These are phyloP conservation scores for Heterobasidion annosum DNA, from an alignment of 1,284 basidiomycete species.

Conservation along the genomic window DNA sequence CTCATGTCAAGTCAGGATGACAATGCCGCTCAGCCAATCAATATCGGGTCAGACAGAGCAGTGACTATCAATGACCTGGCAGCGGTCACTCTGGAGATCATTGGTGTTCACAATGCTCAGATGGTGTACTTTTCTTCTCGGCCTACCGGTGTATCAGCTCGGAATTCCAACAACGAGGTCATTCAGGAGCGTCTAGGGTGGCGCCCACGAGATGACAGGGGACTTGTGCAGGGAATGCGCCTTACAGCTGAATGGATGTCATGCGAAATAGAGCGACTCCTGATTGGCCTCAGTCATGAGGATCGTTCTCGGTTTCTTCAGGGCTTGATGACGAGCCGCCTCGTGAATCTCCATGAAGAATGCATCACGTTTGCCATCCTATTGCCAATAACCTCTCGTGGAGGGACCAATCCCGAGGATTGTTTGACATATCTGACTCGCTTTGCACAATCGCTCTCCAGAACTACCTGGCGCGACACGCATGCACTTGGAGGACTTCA, in stretches of 20 bases:
- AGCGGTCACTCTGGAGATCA: constrained; percentile 25
- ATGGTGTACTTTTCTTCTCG: constrained; percentile 22
- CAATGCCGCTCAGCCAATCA: constrained; percentile 26
- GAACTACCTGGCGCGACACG: constrained; percentile 39
- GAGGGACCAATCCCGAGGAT: constrained; percentile 19
- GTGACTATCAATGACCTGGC: constrained; percentile 37
- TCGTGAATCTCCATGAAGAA: constrained; percentile 28
- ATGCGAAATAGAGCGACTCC: constrained; percentile 21
- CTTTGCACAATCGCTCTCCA: constrained; percentile 34
- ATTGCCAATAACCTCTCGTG: constrained; percentile 48
- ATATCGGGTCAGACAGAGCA: constrained; percentile 42
- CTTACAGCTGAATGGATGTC: constrained; percentile 38
- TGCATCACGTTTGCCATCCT: constrained; percentile 39
- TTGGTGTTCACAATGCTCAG: constrained; percentile 18
- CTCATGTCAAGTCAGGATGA: constrained; percentile 26
- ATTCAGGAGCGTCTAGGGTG: constrained; percentile 28
- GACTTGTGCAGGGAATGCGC: constrained; percentile 35
- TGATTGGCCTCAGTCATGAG: constrained; percentile 8
- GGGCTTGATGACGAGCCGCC: constrained; percentile 21
- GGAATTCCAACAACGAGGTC: constrained; percentile 43
- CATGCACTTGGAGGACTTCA: constrained; percentile 20
- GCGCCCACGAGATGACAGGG: constrained; percentile 23
- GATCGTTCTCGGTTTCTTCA: constrained; percentile 11
- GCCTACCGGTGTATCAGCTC: constrained; percentile 38
- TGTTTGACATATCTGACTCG: constrained; percentile 31